A percentile compares a stretch with the other conserved stretches of the same genome.
Conservation (phyloP, 495 filamentous ascomycete species). For the Aspergillus hancockii region DNA sequence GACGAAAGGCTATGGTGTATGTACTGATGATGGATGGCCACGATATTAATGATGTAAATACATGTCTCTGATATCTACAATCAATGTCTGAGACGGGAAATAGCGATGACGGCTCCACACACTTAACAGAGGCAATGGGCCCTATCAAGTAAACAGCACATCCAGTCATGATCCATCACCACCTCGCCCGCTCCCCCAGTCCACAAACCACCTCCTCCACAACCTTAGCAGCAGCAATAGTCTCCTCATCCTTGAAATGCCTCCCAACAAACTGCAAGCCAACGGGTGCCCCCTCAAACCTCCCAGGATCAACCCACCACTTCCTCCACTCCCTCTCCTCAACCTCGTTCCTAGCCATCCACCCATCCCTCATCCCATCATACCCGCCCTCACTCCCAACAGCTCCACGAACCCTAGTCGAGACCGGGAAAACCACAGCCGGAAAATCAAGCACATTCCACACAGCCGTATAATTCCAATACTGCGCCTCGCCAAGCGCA, state of each 20-base stretch:
- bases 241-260: slow-evolving; percentile 46
- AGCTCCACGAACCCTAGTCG: too few species aligned
- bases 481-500: slow-evolving; percentile 58
- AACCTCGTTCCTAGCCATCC: slow-evolving; percentile 29
- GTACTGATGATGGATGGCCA: slow-evolving; percentile 5
- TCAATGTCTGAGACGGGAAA: background rate
- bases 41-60: slow-evolving; percentile 1
- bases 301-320: slow-evolving; percentile 28
- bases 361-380: slow-evolving; percentile 33
- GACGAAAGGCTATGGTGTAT: background rate
- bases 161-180: background rate
- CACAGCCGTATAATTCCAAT: slow-evolving; percentile 71
- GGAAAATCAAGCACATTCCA: slow-evolving; percentile 78
- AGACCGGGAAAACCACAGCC: slow-evolving; percentile 53
- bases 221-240: slow-evolving; percentile 36
- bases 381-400: too few species aligned
- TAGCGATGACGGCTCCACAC: too few species aligned
- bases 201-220: slow-evolving; percentile 31
- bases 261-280: slow-evolving; percentile 53
- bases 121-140: too few species aligned
- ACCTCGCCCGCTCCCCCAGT: background rate
- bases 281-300: slow-evolving; percentile 48
- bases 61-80: background rate
- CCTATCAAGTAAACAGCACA: too few species aligned
- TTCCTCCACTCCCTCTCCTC: slow-evolving; percentile 45